Evolutionary conservation across 2,329 filamentous ascomycete genomes (phyloP), one percentile per base, ranked within the genome.

Genomic region (Pleurostoma richardsiae): DNA sequence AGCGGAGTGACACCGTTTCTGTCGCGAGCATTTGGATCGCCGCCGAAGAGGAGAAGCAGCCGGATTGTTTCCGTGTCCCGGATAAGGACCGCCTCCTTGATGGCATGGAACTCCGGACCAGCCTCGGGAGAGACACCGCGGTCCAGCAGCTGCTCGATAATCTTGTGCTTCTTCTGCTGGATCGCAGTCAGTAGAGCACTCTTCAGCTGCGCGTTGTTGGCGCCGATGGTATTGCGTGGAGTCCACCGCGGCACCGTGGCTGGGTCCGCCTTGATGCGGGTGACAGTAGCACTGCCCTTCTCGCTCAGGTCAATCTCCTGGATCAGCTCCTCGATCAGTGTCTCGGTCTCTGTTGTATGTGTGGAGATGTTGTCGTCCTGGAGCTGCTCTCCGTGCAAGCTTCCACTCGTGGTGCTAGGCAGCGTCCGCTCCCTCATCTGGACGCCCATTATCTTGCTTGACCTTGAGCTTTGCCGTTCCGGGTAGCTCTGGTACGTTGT

Each of bases 81-180:
- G 39, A 68, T 66, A 30, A 71, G 51, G 10, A 82, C 65, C 1
- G 80, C 77, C 48, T 81, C 76, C 49, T 72, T 74, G 5, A 83
- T 68, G 3, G 74, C 67, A 45, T 76, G 66, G 10, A 70, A 58
- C 0, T 79, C 72, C 0, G 66, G 52, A 0, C 69, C 69, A 1
- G 69, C 69, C 47, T 79, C 72, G 5, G 79, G 67, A 19, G 76
- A 68, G 8, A 79, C 77, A 40, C 80, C 80, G 5, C 75, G 73
- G 52, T 82, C 76, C 4, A 83, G 68, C 5, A 83, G 66, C 56
- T 82, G 76, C 61, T 79, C 74, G 1, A 82, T 61, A 33, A 78
- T 61, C 54, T 75, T 75, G 56, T 80, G 74, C 54, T 83, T 82
- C 54, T 69, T 74, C 33, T 69, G 67, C n/a, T 77, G 72, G 10